phyloP scores from a whole-genome alignment of 768 basidiomycete species.

The Nevesoporus exiguus region DNA sequence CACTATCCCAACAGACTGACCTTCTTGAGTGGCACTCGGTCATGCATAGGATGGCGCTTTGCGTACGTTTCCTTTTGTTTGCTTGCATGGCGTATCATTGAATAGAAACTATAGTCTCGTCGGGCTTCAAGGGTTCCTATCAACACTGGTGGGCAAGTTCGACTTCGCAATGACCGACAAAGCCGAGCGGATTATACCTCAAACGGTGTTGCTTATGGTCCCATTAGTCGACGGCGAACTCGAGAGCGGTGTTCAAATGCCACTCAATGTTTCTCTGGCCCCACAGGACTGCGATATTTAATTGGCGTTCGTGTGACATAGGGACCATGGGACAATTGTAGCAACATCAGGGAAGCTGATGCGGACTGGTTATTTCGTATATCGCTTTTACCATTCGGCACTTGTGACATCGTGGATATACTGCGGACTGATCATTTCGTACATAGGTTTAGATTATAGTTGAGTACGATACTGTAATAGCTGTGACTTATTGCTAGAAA shows the following conservation, averaged over 20 bases:
- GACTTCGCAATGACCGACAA: constrained; percentile 41
- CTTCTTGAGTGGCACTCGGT: constrained; percentile 13
- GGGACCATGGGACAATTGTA: neutral
- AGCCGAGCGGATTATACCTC: constrained; percentile 19
- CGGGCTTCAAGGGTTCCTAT: constrained; percentile 55
- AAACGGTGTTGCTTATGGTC: constrained; percentile 29
- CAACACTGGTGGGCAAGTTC: constrained; percentile 52
- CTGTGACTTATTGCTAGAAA: too few species aligned
- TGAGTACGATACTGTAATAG: too few species aligned
- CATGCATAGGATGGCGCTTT: constrained; percentile 29
- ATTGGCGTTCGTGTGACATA: neutral
- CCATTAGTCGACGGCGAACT: constrained; percentile 35
- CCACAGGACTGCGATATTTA: neutral
- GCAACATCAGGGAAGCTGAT: neutral
- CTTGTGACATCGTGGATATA: too few species aligned
- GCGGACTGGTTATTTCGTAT: too few species aligned
- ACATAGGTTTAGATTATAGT: too few species aligned
- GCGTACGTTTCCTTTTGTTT: constrained; percentile 15
- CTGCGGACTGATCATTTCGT: too few species aligned
- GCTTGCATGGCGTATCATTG: neutral
- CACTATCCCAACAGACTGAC: constrained; percentile 11
- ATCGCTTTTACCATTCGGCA: too few species aligned
- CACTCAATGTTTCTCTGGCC: constrained; percentile 18
- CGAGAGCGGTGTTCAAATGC: constrained; percentile 30
- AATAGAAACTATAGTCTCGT: constrained; percentile 27